Conservation (phyloP, 2,329 filamentous ascomycete species). For the Hypoxylon sp. region DNA sequence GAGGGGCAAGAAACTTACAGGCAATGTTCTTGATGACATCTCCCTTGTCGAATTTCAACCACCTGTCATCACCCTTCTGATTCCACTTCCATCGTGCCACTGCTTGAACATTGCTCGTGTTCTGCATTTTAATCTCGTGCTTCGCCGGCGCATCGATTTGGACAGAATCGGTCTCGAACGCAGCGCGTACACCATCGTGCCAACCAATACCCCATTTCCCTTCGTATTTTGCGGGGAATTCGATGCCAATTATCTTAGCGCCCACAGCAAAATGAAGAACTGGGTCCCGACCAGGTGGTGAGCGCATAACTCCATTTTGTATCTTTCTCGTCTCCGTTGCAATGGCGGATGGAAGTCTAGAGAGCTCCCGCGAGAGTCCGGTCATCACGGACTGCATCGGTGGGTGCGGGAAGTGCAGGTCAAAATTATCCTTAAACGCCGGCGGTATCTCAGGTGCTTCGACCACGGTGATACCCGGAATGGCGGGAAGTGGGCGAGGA, state of each 20-base stretch:
- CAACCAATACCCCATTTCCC: slow-evolving; percentile 71
- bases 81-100: slow-evolving; percentile 67
- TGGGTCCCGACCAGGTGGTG: slow-evolving; percentile 60
- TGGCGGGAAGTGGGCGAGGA: slow-evolving; percentile 64
- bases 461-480: slow-evolving; percentile 64
- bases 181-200: slow-evolving; percentile 66
- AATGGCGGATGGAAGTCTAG: slow-evolving; percentile 59
- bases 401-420: slow-evolving; percentile 63
- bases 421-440: slow-evolving; percentile 63
- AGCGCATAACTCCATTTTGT: slow-evolving; percentile 60
- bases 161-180: slow-evolving; percentile 63
- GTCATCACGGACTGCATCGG: slow-evolving; percentile 58
- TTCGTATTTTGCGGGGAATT: slow-evolving; percentile 64
- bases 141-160: slow-evolving; percentile 63
- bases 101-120: slow-evolving; percentile 62
- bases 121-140: slow-evolving; percentile 61
- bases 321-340: slow-evolving; percentile 63
- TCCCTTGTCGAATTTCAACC: slow-evolving; percentile 74
- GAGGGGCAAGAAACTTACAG: slow-evolving; percentile 46
- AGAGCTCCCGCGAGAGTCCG: slow-evolving; percentile 58
- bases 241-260: slow-evolving; percentile 64
- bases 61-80: slow-evolving; percentile 61
- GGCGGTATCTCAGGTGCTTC: slow-evolving; percentile 59
- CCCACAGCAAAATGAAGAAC: slow-evolving; percentile 63
- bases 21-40: slow-evolving; percentile 74